phyloP scores from a whole-genome alignment of 2,329 filamentous ascomycete genomes.

The Myriosclerotinia curreyana region DNA sequence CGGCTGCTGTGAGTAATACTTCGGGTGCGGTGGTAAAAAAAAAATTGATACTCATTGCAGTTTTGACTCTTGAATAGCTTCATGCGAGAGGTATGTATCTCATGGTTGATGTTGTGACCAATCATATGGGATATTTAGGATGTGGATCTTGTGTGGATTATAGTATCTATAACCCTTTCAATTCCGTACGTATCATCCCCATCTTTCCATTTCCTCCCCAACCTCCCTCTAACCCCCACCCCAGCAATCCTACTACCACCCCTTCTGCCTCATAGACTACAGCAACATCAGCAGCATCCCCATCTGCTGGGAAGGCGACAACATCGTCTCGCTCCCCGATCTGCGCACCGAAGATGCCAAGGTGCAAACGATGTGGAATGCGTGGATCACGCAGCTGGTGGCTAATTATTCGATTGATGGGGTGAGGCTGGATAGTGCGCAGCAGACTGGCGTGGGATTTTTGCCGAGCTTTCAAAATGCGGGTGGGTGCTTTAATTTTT shows the following conservation, averaged over 20 bases:
- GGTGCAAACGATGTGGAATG: constrained; percentile 31
- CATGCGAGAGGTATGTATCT: constrained; percentile 46
- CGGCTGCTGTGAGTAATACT: constrained; percentile 40
- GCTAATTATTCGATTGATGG: constrained; percentile 46
- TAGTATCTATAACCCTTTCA: constrained; percentile 43
- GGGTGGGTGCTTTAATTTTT: constrained; percentile 32
- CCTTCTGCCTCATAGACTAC: constrained; percentile 41
- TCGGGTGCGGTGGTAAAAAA: background rate
- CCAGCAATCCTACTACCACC: constrained; percentile 38
- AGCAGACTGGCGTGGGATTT: constrained; percentile 50
- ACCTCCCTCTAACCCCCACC: too few species aligned
- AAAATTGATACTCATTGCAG: background rate
- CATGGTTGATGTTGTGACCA: constrained; percentile 53
- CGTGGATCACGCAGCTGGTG: constrained; percentile 35
- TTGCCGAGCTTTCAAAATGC: constrained; percentile 51
- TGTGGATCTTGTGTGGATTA: constrained; percentile 41
- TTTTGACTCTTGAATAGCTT: background rate
- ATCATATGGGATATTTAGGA: constrained; percentile 44
- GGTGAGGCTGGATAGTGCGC: constrained; percentile 50
- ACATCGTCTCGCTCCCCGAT: constrained; percentile 36
- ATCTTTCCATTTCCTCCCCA: too few species aligned
- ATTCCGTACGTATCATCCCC: constrained; percentile 30
- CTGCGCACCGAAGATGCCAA: constrained; percentile 34
- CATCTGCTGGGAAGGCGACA: constrained; percentile 36
- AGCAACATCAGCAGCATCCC: constrained; percentile 37